phyloP scores from a whole-genome alignment of 805 yeast genomes.

The Zygosaccharomyces lentus region DNA sequence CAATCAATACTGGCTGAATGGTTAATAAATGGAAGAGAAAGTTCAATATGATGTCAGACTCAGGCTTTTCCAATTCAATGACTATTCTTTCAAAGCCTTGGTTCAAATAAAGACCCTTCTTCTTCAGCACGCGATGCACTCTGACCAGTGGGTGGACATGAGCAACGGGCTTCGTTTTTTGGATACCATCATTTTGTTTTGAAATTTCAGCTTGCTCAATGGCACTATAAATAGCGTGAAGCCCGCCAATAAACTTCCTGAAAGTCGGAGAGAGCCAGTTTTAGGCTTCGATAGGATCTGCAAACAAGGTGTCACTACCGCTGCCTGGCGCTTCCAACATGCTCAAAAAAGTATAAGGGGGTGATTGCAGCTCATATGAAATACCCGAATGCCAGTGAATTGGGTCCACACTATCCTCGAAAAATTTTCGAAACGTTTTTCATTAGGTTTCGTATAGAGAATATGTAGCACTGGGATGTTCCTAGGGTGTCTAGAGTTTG shows the following conservation, averaged over 20 bases:
- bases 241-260: slow-evolving; percentile 51
- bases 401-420: slow-evolving; percentile 19
- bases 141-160: slow-evolving; percentile 61
- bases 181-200: slow-evolving; percentile 51
- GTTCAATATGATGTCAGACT: slow-evolving; percentile 54
- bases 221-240: slow-evolving; percentile 64
- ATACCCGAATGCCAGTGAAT: slow-evolving; percentile 66
- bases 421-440: slow-evolving; percentile 29
- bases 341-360: slow-evolving; percentile 61
- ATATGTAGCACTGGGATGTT: slow-evolving; percentile 56
- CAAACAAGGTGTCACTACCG: slow-evolving; percentile 73
- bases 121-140: slow-evolving; percentile 63
- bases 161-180: slow-evolving; percentile 59
- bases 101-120: slow-evolving; percentile 54
- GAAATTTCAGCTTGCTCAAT: slow-evolving; percentile 62
- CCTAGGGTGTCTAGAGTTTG: slow-evolving; percentile 64
- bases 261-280: slow-evolving; percentile 62
- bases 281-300: slow-evolving; percentile 65
- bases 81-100: slow-evolving; percentile 59
- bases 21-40: slow-evolving; percentile 50
- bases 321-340: slow-evolving; percentile 54
- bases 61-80: slow-evolving; percentile 67
- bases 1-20: slow-evolving; percentile 69
- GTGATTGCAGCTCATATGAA: slow-evolving; percentile 66
- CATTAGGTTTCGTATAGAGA: slow-evolving; percentile 46